A percentile compares a stretch with the other conserved stretches of the same genome.
phyloP scores from a whole-genome alignment of 148 eudicot genomes.

The Arctostaphylos glauca region DNA sequence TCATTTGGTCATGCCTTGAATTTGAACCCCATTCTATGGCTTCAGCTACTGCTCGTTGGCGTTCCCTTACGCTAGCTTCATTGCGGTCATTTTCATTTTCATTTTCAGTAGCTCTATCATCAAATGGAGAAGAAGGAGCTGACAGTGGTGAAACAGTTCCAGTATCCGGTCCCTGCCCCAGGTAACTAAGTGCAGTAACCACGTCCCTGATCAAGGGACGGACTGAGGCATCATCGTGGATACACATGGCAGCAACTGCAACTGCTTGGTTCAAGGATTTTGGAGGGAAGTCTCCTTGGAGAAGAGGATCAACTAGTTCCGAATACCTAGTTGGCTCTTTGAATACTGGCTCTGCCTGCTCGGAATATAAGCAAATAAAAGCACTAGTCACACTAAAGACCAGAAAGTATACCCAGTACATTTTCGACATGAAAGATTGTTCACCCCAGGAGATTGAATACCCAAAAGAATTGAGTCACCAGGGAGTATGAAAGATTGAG shows the following conservation, averaged over 20 bases:
- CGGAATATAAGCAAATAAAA: neutral
- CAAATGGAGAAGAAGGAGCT: slow-evolving; percentile 26
- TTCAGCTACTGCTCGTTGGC: slow-evolving; percentile 66
- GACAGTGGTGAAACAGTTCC: slow-evolving; percentile 24
- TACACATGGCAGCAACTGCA: slow-evolving; percentile 82
- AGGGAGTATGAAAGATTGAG: too few relatives aligned
- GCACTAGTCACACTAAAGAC: neutral
- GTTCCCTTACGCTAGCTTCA: slow-evolving; percentile 32
- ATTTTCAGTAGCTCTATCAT: slow-evolving; percentile 7
- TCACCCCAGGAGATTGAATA: too few relatives aligned
- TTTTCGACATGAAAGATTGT: too few relatives aligned
- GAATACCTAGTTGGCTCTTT: slow-evolving; percentile 51
- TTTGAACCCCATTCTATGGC: slow-evolving; percentile 77
- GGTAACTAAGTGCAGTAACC: slow-evolving; percentile 64
- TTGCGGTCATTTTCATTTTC: neutral
- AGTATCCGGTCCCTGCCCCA: slow-evolving; percentile 26
- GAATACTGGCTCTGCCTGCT: slow-evolving; percentile 70
- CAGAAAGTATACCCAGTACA: too few relatives aligned
- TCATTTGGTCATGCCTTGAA: slow-evolving; percentile 25
- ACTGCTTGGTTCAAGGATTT: slow-evolving; percentile 71
- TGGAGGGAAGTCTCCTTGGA: slow-evolving; percentile 40
- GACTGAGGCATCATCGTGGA: slow-evolving; percentile 63
- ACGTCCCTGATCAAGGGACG: slow-evolving; percentile 80
- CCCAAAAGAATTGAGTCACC: too few relatives aligned
- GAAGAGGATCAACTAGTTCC: slow-evolving; percentile 62